phyloP scores from a whole-genome alignment of 2,329 filamentous ascomycete species.

The Fusarium mexicanum region DNA sequence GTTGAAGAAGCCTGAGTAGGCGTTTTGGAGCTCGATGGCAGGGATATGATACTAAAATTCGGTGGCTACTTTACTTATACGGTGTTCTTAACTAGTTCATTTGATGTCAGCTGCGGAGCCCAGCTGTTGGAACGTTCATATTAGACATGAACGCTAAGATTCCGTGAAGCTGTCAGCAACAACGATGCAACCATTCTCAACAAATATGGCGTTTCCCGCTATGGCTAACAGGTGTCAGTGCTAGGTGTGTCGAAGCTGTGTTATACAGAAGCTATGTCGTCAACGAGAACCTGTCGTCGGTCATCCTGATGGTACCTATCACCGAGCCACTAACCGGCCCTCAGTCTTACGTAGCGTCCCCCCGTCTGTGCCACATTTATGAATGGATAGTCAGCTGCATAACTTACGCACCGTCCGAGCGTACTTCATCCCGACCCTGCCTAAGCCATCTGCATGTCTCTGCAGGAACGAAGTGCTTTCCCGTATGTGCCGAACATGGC shows the following conservation, averaged over 20 bases:
- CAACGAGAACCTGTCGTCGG: background rate
- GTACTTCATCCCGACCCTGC: background rate
- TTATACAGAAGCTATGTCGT: background rate
- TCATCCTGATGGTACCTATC: background rate
- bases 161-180: background rate
- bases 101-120: background rate
- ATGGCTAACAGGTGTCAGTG: background rate
- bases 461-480: background rate
- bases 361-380: background rate
- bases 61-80: too few relatives aligned
- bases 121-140: background rate
- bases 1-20: constrained; percentile 23
- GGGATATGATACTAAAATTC: background rate
- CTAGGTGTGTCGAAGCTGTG: too few relatives aligned
- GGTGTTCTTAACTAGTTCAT: too few relatives aligned
- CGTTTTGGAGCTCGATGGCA: background rate
- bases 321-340: background rate
- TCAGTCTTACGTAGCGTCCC: background rate
- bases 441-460: background rate
- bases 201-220: accelerated
- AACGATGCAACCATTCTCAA: background rate
- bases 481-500: background rate
- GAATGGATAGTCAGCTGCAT: background rate
- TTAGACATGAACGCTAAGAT: background rate
- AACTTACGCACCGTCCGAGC: background rate